Evolutionary conservation across 2,329 filamentous ascomycete genomes (phyloP).

Genomic region (Alternaria hordeiaustralica): DNA sequence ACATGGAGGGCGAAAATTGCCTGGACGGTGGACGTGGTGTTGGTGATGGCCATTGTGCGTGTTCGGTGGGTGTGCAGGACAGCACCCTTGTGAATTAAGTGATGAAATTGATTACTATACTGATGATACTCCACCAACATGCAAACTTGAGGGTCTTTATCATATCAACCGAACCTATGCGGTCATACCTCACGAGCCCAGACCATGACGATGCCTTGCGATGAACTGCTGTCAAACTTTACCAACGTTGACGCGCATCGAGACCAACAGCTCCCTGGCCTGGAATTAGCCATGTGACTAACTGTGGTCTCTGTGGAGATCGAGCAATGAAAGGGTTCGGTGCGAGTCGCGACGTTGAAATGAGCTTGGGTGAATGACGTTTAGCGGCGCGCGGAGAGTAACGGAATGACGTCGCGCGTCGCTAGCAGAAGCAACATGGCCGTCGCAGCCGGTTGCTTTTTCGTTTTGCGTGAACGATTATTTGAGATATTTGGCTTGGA

Average conservation of each 20-base stretch:
- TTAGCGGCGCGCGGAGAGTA: slow-evolving; percentile 1
- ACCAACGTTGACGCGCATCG: background rate
- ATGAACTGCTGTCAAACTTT: background rate
- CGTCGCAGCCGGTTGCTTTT: background rate
- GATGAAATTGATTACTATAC: background rate
- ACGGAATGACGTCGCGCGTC: slow-evolving; percentile 3
- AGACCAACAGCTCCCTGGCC: background rate
- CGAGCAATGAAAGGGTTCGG: slow-evolving; percentile 1
- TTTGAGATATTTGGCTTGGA: background rate
- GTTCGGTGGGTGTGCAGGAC: background rate
- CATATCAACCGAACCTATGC: background rate
- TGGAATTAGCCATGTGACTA: background rate
- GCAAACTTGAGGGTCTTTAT: background rate
- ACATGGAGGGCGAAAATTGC: slow-evolving; percentile 25
- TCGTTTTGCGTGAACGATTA: background rate
- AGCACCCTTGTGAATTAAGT: background rate
- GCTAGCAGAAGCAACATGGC: background rate
- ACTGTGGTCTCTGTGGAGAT: background rate
- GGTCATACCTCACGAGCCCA: background rate
- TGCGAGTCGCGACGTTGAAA: background rate
- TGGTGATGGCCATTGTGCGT: slow-evolving; percentile 17
- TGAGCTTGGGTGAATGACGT: background rate
- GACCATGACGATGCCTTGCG: background rate
- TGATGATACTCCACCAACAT: background rate
- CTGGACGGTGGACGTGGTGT: slow-evolving; percentile 20